phyloP scores from a whole-genome alignment of 495 filamentous ascomycete species.

The Neurospora sp. region DNA sequence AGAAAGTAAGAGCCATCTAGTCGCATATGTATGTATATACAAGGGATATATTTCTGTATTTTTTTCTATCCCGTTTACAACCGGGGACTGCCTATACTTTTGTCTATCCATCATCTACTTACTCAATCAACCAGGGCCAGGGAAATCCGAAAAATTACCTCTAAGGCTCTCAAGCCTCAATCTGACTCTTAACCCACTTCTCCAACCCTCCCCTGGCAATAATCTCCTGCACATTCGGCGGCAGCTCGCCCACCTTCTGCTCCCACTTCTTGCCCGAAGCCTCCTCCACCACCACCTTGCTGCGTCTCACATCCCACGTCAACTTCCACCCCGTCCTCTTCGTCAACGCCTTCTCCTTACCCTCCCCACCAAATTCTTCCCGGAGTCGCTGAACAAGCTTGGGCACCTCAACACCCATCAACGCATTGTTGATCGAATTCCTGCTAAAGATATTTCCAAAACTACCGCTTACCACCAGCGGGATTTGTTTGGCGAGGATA shows the following conservation, averaged over 20 bases:
- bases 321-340: slow-evolving; percentile 83
- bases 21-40: not conserved
- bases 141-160: too few relatives aligned
- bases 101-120: not conserved
- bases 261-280: slow-evolving; percentile 49
- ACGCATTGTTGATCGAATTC: slow-evolving; percentile 87
- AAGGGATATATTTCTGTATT: not conserved
- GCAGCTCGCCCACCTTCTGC: slow-evolving; percentile 73
- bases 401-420: slow-evolving; percentile 78
- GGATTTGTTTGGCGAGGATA: slow-evolving; percentile 76
- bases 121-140: too few relatives aligned
- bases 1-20: too few relatives aligned
- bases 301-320: slow-evolving; percentile 71
- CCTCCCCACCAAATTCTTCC: slow-evolving; percentile 39
- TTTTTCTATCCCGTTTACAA: not conserved
- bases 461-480: slow-evolving; percentile 72
- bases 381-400: slow-evolving; percentile 59
- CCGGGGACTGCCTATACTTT: not conserved
- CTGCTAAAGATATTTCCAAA: slow-evolving; percentile 84
- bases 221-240: slow-evolving; percentile 85
- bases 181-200: slow-evolving; percentile 73
- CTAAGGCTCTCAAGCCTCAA: slow-evolving; percentile 9
- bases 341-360: slow-evolving; percentile 49
- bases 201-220: slow-evolving; percentile 72
- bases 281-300: slow-evolving; percentile 60